These are phyloP conservation scores for Schizophyllum amplum DNA, from an alignment of 1,284 basidiomycete species.

Conservation along the genomic window DNA sequence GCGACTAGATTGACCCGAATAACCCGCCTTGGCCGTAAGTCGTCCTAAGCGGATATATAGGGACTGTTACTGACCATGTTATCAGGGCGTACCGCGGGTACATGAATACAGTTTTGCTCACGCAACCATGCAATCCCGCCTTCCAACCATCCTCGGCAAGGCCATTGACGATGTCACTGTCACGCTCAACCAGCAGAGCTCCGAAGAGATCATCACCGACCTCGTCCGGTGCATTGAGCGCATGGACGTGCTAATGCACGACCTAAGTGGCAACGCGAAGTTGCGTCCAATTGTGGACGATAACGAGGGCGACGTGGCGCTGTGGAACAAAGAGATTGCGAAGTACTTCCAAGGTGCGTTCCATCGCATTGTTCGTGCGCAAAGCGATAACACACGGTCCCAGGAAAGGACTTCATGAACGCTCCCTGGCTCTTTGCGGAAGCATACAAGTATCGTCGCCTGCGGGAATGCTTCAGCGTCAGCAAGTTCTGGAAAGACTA, in stretches of 20 bases:
- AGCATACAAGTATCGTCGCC: conserved; percentile 94
- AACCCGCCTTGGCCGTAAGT: conserved; percentile 86
- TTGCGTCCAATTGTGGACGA: conserved; percentile 87
- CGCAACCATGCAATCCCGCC: conserved; percentile 88
- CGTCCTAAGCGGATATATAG: background rate
- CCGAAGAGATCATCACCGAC: conserved; percentile 84
- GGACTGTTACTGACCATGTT: background rate
- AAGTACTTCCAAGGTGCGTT: conserved; percentile 86
- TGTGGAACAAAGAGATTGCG: conserved; percentile 97
- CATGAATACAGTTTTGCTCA: conserved; percentile 93
- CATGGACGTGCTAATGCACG: conserved; percentile 78
- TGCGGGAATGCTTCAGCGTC: conserved; percentile 93
- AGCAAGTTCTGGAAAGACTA: conserved; percentile 90
- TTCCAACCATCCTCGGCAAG: conserved; percentile 94
- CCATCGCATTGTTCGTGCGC: background rate
- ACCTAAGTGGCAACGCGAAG: conserved; percentile 74
- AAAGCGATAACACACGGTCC: conserved; percentile 2
- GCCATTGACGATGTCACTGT: conserved; percentile 89
- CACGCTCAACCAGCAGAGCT: conserved; percentile 83
- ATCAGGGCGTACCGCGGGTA: conserved; percentile 76
- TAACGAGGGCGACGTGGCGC: conserved; percentile 86
- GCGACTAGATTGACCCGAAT: conserved; percentile 75
- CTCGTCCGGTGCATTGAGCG: conserved; percentile 83
- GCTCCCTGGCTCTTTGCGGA: conserved; percentile 95
- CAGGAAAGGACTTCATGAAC: conserved; percentile 94